phyloP scores from a whole-genome alignment of 225 moss, liverwort and hornwort genomes.

The Sphagnum tenellum region DNA sequence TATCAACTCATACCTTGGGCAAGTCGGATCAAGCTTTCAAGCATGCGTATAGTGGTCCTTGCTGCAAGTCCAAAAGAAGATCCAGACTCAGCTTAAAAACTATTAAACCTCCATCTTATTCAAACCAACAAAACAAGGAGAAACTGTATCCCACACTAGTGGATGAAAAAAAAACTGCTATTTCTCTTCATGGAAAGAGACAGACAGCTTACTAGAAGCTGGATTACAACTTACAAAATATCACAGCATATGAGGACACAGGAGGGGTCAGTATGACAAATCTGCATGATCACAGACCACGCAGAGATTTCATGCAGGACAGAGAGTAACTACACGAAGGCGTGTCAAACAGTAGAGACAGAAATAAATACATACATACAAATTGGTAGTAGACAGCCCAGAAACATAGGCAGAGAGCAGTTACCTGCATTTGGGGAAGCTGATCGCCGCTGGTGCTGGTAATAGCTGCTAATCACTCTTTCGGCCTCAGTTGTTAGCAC shows the following conservation, averaged over 20 bases:
- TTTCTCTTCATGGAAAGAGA: too few species aligned
- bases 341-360: too few species aligned
- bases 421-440: constrained; percentile 71
- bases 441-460: constrained; percentile 85
- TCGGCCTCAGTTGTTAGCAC: constrained; percentile 74
- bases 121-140: constrained; percentile 1
- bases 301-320: neutral
- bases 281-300: too few species aligned
- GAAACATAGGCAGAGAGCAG: neutral
- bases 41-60: constrained; percentile 94
- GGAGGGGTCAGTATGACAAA: too few species aligned
- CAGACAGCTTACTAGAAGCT: too few species aligned
- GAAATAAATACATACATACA: too few species aligned
- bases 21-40: constrained; percentile 92
- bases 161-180: too few species aligned
- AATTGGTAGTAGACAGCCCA: too few species aligned
- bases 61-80: constrained; percentile 33
- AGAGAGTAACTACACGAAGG: neutral
- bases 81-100: too few species aligned
- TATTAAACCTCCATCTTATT: too few species aligned
- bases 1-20: constrained; percentile 62
- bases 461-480: constrained; percentile 79
- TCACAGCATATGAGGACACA: too few species aligned
- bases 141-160: neutral
- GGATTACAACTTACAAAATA: too few species aligned